These are phyloP conservation scores for Amylocystis lapponica DNA, from an alignment of 768 basidiomycete species.

Conservation along the genomic window DNA sequence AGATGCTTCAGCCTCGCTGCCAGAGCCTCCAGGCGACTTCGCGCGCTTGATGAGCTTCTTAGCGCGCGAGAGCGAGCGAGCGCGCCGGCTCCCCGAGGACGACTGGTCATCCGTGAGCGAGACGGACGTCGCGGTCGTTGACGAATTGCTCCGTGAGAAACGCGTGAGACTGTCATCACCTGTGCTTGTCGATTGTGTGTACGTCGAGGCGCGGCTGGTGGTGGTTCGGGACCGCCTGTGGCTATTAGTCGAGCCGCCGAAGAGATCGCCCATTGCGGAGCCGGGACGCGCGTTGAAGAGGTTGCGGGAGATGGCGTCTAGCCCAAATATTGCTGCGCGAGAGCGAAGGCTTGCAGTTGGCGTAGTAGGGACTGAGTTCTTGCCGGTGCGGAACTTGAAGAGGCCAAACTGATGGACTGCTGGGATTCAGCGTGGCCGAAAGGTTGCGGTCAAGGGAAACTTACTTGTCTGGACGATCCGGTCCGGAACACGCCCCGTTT, in stretches of 20 bases:
- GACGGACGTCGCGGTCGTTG: conserved; percentile 58
- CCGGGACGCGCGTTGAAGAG: conserved; percentile 72
- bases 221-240: conserved; percentile 67
- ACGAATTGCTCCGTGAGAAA: conserved; percentile 63
- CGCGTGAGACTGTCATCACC: conserved; percentile 62
- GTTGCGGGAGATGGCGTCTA: conserved; percentile 88
- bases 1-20: conserved; percentile 22
- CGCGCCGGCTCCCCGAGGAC: conserved; percentile 31
- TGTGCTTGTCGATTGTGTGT: conserved; percentile 66
- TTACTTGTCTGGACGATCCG: conserved; percentile 82
- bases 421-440: not conserved
- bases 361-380: conserved; percentile 75
- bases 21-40: conserved; percentile 36
- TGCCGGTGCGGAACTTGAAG: conserved; percentile 81
- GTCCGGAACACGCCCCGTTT: conserved; percentile 64
- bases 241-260: conserved; percentile 64
- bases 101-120: conserved; percentile 56
- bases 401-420: conserved; percentile 84
- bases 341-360: conserved; percentile 73
- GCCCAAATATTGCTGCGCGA: conserved; percentile 76
- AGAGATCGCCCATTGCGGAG: conserved; percentile 67
- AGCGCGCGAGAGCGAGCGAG: conserved; percentile 32
- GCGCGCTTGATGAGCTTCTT: conserved; percentile 44
- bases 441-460: not conserved
- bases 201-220: conserved; percentile 62